Base-by-base conservation (phyloP, 2,329 filamentous ascomycete species). In the Tolypocladium album region DNA sequence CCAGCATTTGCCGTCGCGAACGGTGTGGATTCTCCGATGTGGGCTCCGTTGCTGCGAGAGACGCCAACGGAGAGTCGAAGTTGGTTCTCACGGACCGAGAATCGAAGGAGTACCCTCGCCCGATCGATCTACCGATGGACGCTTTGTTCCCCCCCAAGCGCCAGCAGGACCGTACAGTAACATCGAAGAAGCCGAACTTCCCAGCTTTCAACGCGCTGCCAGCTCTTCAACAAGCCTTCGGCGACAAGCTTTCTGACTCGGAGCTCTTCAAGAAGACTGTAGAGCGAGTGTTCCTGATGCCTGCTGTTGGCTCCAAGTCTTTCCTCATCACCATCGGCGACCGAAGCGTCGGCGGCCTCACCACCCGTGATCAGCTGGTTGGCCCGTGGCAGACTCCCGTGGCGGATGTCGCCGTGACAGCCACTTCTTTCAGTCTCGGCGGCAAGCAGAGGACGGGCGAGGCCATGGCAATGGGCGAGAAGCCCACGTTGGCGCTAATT, bases 281-380 rank as follows among this genome's bases (percentile, higher is more conserved):
- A 0, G 85, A 91, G 66, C 81, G 91, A 62, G 91, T 97, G 3
- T 85, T 97, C 59, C 85, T 85, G 57, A 80, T 97, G 58, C 93
- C 94, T 24, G 84, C 92, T 1, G 94, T 97, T 27, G 93, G 92
- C n/a, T 97, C 92, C 27, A 97, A 97, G 76, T 92, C 88, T 27
- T 99, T 97, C 79, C 81, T 99, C 43, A 97, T 99, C 69, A 97
- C 94, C 1, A 99, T 97, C 65, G 92, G 89, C 57, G 94, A 97
- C 73, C 85, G 94, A 63, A 91, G 89, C 36, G 92, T 97, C 38
- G 93, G 93, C 64, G 94, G 93, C 57, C 81, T 97, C 61, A 92
- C 90, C 9, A 86, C 88, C 12, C 85, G 92, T 64, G 94, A 97
- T 70, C 94, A 97, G 74, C 92, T 97, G 85, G 93, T 97, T 59